Conservation (phyloP, 805 yeast species). For the Millerago galiae region DNA sequence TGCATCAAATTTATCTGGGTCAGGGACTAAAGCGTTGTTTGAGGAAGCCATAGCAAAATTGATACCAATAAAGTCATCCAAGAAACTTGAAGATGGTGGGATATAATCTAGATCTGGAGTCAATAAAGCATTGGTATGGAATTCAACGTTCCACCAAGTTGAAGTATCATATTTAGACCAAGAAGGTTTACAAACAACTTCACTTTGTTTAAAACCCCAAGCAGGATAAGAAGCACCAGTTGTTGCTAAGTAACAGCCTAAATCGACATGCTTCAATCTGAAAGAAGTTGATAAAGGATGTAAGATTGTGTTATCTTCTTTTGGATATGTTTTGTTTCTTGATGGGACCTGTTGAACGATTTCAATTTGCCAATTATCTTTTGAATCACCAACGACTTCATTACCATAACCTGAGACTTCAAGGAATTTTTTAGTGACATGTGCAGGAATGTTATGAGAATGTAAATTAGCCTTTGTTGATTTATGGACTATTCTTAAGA, state of each 20-base stretch:
- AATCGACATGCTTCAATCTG: constrained; percentile 53
- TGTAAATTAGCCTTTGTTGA: constrained; percentile 62
- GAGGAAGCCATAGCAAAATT: constrained; percentile 86
- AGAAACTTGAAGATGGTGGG: constrained; percentile 67
- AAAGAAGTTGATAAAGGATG: constrained; percentile 77
- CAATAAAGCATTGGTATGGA: constrained; percentile 52
- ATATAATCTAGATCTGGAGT: constrained; percentile 42
- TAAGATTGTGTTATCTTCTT: constrained; percentile 44
- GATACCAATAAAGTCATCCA: constrained; percentile 65
- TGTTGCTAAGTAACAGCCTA: constrained; percentile 76
- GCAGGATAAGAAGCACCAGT: constrained; percentile 63
- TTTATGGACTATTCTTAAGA: constrained; percentile 56
- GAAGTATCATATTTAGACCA: constrained; percentile 63
- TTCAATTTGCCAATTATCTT: constrained; percentile 90
- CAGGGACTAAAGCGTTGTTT: constrained; percentile 75
- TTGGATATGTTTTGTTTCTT: constrained; percentile 30
- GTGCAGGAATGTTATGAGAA: constrained; percentile 62
- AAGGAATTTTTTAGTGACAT: constrained; percentile 55
- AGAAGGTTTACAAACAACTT: constrained; percentile 59
- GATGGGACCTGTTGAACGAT: constrained; percentile 53
- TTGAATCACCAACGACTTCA: constrained; percentile 60
- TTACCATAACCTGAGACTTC: constrained; percentile 91
- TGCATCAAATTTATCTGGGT: constrained; percentile 62
- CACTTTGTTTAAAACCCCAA: constrained; percentile 85
- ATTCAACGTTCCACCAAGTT: constrained; percentile 86